phyloP scores from a whole-genome alignment of 129 eudicot species.

The Tagetes patula region DNA sequence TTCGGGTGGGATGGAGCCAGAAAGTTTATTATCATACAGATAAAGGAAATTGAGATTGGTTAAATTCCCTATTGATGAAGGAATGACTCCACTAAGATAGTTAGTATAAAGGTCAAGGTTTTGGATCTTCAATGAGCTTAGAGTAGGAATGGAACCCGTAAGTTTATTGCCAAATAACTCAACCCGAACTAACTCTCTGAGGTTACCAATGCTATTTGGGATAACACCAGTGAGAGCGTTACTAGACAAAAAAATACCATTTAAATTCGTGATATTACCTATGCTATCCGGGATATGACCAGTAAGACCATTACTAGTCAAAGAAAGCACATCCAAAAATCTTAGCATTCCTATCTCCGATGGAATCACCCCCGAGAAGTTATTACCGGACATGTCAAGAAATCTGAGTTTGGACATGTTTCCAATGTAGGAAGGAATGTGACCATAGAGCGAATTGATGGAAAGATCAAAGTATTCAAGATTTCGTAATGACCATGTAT shows the following conservation, averaged over 20 bases:
- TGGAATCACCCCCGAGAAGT: constrained; percentile 33
- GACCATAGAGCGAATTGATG: constrained; percentile 29
- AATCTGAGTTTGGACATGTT: constrained; percentile 10
- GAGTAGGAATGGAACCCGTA: constrained; percentile 34
- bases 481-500: constrained; percentile 29
- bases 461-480: constrained; percentile 23
- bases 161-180: constrained; percentile 23
- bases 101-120: constrained; percentile 22
- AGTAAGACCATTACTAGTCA: neutral
- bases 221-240: constrained; percentile 7
- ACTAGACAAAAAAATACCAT: neutral
- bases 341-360: constrained; percentile 20
- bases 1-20: constrained; percentile 24
- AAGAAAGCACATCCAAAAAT: neutral
- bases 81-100: constrained; percentile 31
- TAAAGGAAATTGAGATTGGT: neutral
- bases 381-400: constrained; percentile 25
- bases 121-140: neutral
- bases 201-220: constrained; percentile 14
- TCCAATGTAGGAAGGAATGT: constrained; percentile 28
- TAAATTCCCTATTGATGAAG: constrained; percentile 25
- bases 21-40: constrained; percentile 19
- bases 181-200: constrained; percentile 1
- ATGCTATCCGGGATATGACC: constrained; percentile 28
- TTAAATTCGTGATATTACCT: constrained; percentile 21